Base-by-base conservation (phyloP, 768 basidiomycete species). In the Boletus eberwhitei region DNA sequence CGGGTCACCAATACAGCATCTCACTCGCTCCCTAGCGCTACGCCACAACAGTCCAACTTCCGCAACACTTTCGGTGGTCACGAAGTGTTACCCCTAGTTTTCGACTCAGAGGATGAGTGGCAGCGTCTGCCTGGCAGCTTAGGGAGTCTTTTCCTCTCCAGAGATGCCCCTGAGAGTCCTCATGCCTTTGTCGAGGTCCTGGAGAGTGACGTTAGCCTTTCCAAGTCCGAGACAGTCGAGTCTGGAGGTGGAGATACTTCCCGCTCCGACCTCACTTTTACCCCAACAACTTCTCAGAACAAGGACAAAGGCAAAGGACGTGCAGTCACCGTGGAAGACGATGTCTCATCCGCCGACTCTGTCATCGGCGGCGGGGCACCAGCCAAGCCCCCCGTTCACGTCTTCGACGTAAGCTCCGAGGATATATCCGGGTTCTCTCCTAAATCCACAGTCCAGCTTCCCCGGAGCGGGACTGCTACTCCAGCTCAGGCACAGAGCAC, bases 141-240 rank as follows among this genome's bases (percentile, higher is more conserved):
- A 14, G 73, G 74, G 31, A 77, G 74, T 24, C 64, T 83, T 16
- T 77, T 79, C 59, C 59, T 66, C 34, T 66, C 66, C 31, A 58
- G 55, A 37, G 66, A 69, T 5, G 66, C 68, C 37, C 60, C 67
- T 44, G 73, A 75, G 22, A 77, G 74, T 48, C 79, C 83, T 4
- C 86, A 87, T 70, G 86, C 83, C 3, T 87, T 80, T 64, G 81
- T 87, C 13, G 85, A 87, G 68, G 74, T 77, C 35, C 64, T 88
- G 31, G 74, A 76, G 36, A 75, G 73, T 50, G 76, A 77, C 48
- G 62, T 66, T 46, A 73, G 69, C 51, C 36, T 65, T 42, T 71
- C 75, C 55, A 66, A 59, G 48, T 62, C 63, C 1, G 67, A 70
- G 24, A 60, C 62, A 35, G 64, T 64, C 19, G 71, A 70, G 21